Conservation (phyloP, 2,329 filamentous ascomycete genomes). For the Exserohilum turcica region DNA sequence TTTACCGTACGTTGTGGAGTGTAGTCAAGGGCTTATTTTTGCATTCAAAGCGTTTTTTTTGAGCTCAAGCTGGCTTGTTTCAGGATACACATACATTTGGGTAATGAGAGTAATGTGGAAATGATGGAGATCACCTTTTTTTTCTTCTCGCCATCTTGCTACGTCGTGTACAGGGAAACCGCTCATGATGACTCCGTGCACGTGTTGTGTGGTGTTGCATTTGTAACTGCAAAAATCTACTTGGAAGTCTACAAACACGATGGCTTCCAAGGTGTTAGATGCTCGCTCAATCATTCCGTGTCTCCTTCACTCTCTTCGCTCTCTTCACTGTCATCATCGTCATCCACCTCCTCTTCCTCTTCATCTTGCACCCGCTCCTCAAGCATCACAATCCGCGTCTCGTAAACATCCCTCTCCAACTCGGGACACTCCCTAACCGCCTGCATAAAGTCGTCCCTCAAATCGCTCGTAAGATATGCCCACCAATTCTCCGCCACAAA, state of each 20-base stretch:
- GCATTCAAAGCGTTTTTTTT: neutral
- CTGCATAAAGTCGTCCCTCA: slow-evolving; percentile 13
- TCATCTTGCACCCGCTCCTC: neutral
- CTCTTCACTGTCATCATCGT: neutral
- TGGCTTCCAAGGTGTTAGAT: too few relatives aligned
- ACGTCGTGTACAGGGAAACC: too few relatives aligned
- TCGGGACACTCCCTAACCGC: slow-evolving; percentile 20
- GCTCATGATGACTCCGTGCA: too few relatives aligned
- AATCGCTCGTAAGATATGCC: slow-evolving; percentile 16
- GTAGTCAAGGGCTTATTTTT: neutral
- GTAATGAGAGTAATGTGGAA: neutral
- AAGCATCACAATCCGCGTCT: neutral
- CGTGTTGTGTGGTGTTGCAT: too few relatives aligned
- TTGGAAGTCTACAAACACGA: neutral
- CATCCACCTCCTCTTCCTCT: neutral
- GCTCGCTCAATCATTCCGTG: neutral
- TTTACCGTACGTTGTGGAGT: neutral
- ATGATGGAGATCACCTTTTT: neutral
- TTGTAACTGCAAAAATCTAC: neutral
- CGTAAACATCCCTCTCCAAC: slow-evolving; percentile 22
- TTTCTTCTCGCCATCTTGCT: too few relatives aligned
- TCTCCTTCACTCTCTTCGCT: neutral
- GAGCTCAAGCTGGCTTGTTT: neutral
- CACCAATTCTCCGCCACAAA: slow-evolving; percentile 30
- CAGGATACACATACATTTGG: neutral